phyloP scores from a whole-genome alignment of 1,284 basidiomycete genomes.

The Cystobasidium pallidum region DNA sequence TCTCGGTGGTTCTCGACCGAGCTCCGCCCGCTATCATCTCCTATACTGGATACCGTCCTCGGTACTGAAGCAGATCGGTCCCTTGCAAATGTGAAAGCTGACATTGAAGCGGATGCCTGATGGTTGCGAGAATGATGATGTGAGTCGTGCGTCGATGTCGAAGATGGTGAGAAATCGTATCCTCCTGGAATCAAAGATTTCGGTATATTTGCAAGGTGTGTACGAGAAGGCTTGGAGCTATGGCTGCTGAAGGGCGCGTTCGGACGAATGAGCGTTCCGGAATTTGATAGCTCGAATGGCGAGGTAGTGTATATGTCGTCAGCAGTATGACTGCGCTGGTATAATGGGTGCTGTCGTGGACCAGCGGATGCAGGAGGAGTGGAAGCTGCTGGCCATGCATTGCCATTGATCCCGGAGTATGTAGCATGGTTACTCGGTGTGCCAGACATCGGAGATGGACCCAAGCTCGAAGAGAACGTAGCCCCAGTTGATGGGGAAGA shows the following conservation, averaged over 20 bases:
- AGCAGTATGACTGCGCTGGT: background rate
- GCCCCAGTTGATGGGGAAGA: background rate
- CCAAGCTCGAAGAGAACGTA: background rate
- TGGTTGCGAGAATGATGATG: background rate
- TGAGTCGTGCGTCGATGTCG: conserved; percentile 15
- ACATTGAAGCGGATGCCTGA: conserved; percentile 7
- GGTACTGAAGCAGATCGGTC: conserved; percentile 32
- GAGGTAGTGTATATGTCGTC: background rate
- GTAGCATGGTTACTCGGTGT: background rate
- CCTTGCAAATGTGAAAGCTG: conserved; percentile 21
- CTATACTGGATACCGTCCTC: conserved; percentile 31
- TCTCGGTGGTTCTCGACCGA: background rate
- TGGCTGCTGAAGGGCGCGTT: background rate
- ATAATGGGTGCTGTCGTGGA: background rate
- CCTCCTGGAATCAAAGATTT: conserved; percentile 36
- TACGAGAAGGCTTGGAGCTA: conserved; percentile 6
- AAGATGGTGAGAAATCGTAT: conserved; percentile 40
- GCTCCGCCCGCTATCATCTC: conserved; percentile 18
- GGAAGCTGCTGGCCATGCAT: background rate
- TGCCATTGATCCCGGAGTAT: background rate
- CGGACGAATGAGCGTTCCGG: background rate
- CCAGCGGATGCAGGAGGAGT: background rate
- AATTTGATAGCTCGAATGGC: background rate
- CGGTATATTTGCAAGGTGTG: conserved; percentile 20
- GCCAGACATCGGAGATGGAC: background rate